Conservation (phyloP, 2,329 filamentous ascomycete species). For the Dothistroma septosporum region DNA sequence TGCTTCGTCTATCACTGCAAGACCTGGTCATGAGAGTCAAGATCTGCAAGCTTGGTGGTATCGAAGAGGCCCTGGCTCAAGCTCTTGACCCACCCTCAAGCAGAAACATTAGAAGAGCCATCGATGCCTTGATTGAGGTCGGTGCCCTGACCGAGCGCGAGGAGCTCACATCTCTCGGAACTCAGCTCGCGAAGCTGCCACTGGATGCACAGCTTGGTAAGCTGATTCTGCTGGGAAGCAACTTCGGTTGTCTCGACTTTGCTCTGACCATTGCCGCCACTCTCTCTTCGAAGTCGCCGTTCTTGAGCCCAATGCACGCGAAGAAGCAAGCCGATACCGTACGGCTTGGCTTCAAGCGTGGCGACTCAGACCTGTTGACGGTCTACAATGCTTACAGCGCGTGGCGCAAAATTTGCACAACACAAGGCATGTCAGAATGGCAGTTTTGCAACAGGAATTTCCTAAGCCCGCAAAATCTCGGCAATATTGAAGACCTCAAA, state of each 20-base stretch:
- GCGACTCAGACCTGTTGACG: conserved; percentile 88
- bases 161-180: conserved; percentile 79
- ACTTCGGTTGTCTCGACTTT: conserved; percentile 90
- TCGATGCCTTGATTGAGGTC: conserved; percentile 90
- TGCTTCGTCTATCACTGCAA: conserved; percentile 88
- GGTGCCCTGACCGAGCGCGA: conserved; percentile 77
- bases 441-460: conserved; percentile 95
- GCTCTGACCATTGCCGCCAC: conserved; percentile 89
- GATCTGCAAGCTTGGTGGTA: conserved; percentile 91
- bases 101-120: conserved; percentile 87
- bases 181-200: conserved; percentile 81
- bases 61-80: conserved; percentile 81
- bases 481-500: conserved; percentile 93
- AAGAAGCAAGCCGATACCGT: conserved; percentile 77
- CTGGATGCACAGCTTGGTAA: conserved; percentile 94
- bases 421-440: conserved; percentile 68
- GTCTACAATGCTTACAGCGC: conserved; percentile 88
- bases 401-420: conserved; percentile 79
- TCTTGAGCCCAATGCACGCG: conserved; percentile 79
- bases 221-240: conserved; percentile 76
- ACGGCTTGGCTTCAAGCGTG: conserved; percentile 70
- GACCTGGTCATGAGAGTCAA: conserved; percentile 95
- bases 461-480: conserved; percentile 78
- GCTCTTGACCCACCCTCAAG: conserved; percentile 85
- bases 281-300: conserved; percentile 90